Percentiles rank a stretch among this genome's conserved stretches.
Evolutionary conservation across 331 rosid genomes (phyloP).

Genomic region (Saraca asoca): DNA sequence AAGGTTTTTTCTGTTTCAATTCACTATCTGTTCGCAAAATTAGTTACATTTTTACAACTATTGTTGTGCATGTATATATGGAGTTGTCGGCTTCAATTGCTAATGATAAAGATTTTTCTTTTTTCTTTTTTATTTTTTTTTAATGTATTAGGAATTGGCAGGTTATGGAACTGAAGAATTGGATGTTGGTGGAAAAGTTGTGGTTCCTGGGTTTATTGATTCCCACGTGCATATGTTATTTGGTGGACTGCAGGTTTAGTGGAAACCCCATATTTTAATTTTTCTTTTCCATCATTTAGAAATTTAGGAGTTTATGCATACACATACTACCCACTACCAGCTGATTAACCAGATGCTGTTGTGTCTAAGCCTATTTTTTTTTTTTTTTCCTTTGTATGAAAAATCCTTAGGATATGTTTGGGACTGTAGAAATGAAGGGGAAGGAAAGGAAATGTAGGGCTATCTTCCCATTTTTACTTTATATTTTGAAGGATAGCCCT

Average conservation of each 20-base stretch:
- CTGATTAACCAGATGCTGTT: neutral
- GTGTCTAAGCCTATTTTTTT: no score
- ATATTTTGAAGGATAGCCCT: no score
- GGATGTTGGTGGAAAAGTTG: conserved; percentile 67
- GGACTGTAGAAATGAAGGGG: no score
- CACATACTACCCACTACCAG: neutral
- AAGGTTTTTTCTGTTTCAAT: conserved; percentile 42
- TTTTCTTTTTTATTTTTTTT: no score
- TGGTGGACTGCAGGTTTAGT: conserved; percentile 72
- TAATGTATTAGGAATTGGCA: conserved; percentile 55
- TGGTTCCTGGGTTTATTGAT: conserved; percentile 86
- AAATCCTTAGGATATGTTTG: no score
- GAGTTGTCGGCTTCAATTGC: neutral
- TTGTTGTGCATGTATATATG: neutral
- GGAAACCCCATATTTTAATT: neutral
- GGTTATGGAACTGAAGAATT: conserved; percentile 60
- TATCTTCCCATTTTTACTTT: no score
- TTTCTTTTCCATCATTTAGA: neutral
- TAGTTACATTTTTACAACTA: neutral
- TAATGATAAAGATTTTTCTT: conserved; percentile 6
- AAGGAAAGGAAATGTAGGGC: no score
- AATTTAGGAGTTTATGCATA: neutral
- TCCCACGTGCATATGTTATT: conserved; percentile 67
- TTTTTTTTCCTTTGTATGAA: no score
- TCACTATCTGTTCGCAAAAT: no score